Evolutionary conservation across 768 basidiomycete species (phyloP), one percentile per base, ranked within the genome.

Genomic region (Mycena vitilis): DNA sequence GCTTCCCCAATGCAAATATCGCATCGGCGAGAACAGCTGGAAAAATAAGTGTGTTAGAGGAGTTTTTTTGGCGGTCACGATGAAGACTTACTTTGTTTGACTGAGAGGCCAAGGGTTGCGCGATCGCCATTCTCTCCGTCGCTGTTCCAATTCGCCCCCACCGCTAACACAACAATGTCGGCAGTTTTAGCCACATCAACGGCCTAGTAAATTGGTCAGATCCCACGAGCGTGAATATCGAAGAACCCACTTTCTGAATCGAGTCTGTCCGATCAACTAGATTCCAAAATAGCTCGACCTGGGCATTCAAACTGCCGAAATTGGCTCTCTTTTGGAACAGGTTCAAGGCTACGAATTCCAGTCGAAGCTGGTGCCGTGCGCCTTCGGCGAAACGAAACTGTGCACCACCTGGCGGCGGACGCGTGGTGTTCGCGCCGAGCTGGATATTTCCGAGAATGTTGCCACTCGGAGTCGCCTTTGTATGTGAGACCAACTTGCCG

Each of bases 131-230:
- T 73, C n/a, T 76, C 75, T 2, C 73, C 75, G 52, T 76, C 75
- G 49, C 74, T 75, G 47, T 76, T 76, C 75, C 75, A 76, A 53
- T 73, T 73, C 4, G 75, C 75, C 7, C 75, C 75, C 15, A 76
- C 74, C 15, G 75, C 75, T 16, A 76, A 57, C 8, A 76, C 57
- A 38, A 76, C 71, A 13, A 75, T 40, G 49, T 76, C 75, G 3
- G 75, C 71, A 6, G 68, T 70, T 44, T 69, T 70, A 6, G 75
- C 74, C 15, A 76, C 65, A 22, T 75, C 71, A n/a, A 73, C 68
- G 12, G 75, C 75, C 75, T 76, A 22, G 11, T 40, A 4, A 9
- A 66, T 40, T 10, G 49, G 40, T 45, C 8, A 45, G 15, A n/a
- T 11, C 0, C 25, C 37, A 52, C n/a, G 5, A 13, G 30, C 5